phyloP scores from a whole-genome alignment of 352 stramenopile genomes.

The Phytophthora citrophthora region DNA sequence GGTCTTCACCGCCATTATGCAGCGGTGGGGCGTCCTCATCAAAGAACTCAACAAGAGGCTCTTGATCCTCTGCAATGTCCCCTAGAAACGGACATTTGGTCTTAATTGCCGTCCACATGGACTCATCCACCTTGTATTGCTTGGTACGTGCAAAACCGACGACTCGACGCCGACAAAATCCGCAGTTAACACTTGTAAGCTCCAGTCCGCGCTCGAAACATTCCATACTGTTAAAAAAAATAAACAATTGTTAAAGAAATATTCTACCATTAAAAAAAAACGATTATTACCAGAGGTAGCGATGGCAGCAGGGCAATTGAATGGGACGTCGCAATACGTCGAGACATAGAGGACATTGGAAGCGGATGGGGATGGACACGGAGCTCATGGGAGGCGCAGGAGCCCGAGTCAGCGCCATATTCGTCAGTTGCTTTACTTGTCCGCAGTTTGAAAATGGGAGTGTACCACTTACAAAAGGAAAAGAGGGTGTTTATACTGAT shows the following conservation, averaged over 20 bases:
- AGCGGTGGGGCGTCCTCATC: slow-evolving; percentile 54
- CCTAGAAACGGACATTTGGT: slow-evolving; percentile 54
- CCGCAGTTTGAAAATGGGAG: slow-evolving; percentile 14
- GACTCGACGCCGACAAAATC: slow-evolving; percentile 80
- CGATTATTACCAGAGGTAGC: slow-evolving; percentile 64
- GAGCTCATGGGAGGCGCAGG: slow-evolving; percentile 11
- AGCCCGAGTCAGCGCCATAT: slow-evolving; percentile 38
- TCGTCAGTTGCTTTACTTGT: slow-evolving; percentile 18
- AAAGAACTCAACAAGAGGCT: slow-evolving; percentile 52
- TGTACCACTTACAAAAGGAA: slow-evolving; percentile 6
- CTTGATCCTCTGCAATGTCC: slow-evolving; percentile 27
- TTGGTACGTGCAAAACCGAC: slow-evolving; percentile 81
- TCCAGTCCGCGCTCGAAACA: slow-evolving; percentile 80
- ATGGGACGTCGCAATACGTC: slow-evolving; percentile 74
- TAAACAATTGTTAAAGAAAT: slow-evolving; percentile 1
- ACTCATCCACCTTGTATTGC: slow-evolving; percentile 73
- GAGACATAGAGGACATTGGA: slow-evolving; percentile 82
- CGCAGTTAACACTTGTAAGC: slow-evolving; percentile 80
- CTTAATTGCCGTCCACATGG: slow-evolving; percentile 63
- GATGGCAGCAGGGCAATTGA: slow-evolving; percentile 73
- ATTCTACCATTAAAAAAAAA: neutral
- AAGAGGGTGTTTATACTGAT: neutral
- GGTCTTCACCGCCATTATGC: slow-evolving; percentile 31
- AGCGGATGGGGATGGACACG: slow-evolving; percentile 59
- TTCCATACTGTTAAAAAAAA: slow-evolving; percentile 39